Conservation (phyloP, 768 basidiomycete species). For the Boletus edulis region DNA sequence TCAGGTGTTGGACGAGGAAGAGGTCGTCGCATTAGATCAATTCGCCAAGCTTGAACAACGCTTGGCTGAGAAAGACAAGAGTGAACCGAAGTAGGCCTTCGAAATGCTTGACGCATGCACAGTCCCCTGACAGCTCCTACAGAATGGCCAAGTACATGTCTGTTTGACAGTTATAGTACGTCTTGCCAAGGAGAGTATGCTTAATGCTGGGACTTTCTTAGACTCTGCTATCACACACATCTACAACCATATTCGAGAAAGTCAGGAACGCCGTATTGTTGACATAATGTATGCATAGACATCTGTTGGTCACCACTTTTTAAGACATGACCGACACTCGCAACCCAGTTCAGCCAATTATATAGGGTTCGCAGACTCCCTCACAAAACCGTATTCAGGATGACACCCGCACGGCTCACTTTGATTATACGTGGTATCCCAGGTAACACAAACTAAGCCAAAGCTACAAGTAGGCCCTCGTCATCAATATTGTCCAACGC, state of each 20-base stretch:
- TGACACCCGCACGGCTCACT: too few relatives aligned
- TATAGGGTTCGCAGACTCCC: too few relatives aligned
- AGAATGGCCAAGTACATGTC: constrained; percentile 88
- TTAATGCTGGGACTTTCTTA: not conserved
- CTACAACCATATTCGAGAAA: not conserved
- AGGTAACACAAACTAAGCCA: constrained; percentile 6
- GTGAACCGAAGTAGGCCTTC: constrained; percentile 46
- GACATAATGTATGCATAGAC: not conserved
- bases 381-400: too few relatives aligned
- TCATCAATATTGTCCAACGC: not conserved
- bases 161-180: constrained; percentile 36
- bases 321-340: too few relatives aligned
- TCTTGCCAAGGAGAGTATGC: not conserved
- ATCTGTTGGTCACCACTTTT: not conserved
- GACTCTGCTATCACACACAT: not conserved
- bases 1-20: constrained; percentile 89
- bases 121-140: constrained; percentile 10
- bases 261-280: not conserved
- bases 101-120: not conserved
- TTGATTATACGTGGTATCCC: constrained; percentile 13
- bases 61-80: constrained; percentile 44
- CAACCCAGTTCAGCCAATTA: too few relatives aligned
- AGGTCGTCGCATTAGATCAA: constrained; percentile 80
- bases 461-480: not conserved
- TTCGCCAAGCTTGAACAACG: constrained; percentile 85